Conservation (phyloP, 1,139 yeast species). For the Nakaseomyces bracarensis region DNA sequence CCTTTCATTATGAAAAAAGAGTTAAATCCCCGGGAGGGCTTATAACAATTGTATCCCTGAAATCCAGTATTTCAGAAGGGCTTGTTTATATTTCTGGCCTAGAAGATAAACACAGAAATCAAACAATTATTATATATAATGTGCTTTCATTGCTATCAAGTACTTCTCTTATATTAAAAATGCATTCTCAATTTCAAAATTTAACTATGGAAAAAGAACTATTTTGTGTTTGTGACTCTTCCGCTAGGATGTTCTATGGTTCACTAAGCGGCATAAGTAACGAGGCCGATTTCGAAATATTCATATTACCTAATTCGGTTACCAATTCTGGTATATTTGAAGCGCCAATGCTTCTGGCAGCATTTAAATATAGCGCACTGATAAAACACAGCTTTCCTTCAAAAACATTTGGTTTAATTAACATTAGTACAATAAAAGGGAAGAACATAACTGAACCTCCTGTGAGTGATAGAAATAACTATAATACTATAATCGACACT, state of each 20-base stretch:
- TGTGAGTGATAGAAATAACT: background rate
- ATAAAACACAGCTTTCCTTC: background rate
- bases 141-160: slow-evolving; percentile 3
- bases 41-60: slow-evolving; percentile 6
- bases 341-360: background rate
- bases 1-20: background rate
- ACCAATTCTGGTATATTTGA: background rate
- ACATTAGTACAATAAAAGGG: background rate
- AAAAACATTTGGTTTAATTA: background rate
- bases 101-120: slow-evolving; percentile 4
- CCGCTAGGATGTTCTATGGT: slow-evolving; percentile 23
- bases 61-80: background rate
- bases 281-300: slow-evolving; percentile 20
- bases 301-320: slow-evolving; percentile 8
- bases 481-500: background rate
- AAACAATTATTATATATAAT: slow-evolving; percentile 10
- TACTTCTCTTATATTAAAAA: background rate
- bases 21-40: background rate
- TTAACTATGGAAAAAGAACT: slow-evolving; percentile 18
- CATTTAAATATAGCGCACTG: background rate
- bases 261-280: slow-evolving; percentile 11
- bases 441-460: background rate
- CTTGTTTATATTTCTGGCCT: slow-evolving; percentile 7
- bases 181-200: slow-evolving; percentile 18
- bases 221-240: slow-evolving; percentile 11